Evolutionary conservation across 2,329 filamentous ascomycete species (phyloP), one percentile per base, ranked within the genome.

Genomic region (Paecilomyces dactylethromorphus): DNA sequence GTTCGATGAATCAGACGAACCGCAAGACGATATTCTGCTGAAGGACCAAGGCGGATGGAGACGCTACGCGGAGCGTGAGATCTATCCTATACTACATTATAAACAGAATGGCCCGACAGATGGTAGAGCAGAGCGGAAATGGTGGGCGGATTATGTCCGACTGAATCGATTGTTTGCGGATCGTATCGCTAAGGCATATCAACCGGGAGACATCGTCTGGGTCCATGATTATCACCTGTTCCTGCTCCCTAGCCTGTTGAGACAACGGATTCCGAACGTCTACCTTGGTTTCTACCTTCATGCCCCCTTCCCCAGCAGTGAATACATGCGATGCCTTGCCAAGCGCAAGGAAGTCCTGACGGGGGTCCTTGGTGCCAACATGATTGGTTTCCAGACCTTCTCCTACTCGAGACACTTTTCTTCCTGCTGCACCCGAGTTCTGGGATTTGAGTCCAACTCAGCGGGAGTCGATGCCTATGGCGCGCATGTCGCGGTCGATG

Each of bases 281-380:
- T 95, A 96, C 78, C 92, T 97, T 70, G 89, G 91, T 57, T 97
- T 97, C 79, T 97, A 91, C 79, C 81, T 97, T 53, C 93, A 97
- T 75, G 88, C 91, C 53, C 93, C 93, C 0, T 97, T 97, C 75
- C 93, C 93, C 33, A 96, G 92, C 76, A 96, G 91, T 80, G 94
- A 97, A 75, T 97, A 96, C 71, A 85, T 97, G 72, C 86, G 92
- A 54, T 96, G 92, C 73, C 80, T 97, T 58, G 90, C 91, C 39
- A 86, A 91, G 63, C 86, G 93, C 65, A 96, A 96, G 75, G 92
- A 97, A 72, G 83, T 97, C 11, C 80, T 97, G 13, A 91, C 94
- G 66, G 94, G 94, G 54, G 87, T 96, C 53, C 81, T 97, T 50
- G 92, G 93, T 18, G 86, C 93, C 58, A 97, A 97, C 74, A 87